Conservation (phyloP, 257 asterid genomes). For the Forsythia suspensa region DNA sequence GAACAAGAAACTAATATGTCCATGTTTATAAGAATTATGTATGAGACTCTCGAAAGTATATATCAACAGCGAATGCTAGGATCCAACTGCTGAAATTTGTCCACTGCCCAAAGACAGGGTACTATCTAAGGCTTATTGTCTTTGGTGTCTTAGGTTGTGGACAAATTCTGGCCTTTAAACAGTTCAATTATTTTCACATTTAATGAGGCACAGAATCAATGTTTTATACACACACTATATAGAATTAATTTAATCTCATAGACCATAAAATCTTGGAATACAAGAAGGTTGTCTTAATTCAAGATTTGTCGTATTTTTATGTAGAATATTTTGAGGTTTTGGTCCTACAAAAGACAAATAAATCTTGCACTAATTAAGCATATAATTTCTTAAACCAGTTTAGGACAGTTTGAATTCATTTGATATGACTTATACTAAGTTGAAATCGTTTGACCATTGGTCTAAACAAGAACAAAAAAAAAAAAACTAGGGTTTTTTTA, state of each 20-base stretch:
- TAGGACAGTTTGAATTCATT: background rate
- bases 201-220: background rate
- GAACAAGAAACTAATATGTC: background rate
- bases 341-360: background rate
- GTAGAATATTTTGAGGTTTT: background rate
- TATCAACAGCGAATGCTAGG: background rate
- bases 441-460: conserved; percentile 16
- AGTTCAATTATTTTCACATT: background rate
- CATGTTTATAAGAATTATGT: background rate
- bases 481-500: background rate
- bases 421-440: conserved; percentile 9
- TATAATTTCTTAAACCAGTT: background rate
- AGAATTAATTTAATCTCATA: background rate
- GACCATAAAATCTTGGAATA: background rate
- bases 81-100: background rate
- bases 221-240: background rate
- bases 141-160: background rate
- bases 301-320: background rate
- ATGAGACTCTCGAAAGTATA: background rate
- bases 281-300: background rate
- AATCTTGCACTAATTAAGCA: background rate
- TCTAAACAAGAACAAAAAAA: background rate
- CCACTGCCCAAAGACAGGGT: conserved; percentile 6
- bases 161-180: background rate
- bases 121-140: background rate